Evolutionary conservation across 2,329 filamentous ascomycete genomes (phyloP), one percentile per base, ranked within the genome.

Genomic region (Diaporthe aspalathi): DNA sequence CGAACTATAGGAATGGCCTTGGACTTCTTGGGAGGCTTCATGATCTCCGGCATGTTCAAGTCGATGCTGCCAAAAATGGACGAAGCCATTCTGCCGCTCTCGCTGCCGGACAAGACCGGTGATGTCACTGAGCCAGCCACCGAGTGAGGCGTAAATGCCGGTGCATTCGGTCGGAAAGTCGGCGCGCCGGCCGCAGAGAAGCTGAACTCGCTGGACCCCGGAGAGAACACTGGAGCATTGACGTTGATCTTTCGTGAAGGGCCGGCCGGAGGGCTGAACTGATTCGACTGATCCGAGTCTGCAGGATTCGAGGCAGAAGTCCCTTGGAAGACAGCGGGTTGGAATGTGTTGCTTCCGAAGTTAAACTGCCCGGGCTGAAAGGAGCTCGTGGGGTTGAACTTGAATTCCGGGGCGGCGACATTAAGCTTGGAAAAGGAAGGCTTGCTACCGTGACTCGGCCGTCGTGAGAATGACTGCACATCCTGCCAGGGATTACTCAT

Each of bases 331-430:
- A 83, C 81, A 9, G 83, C 75, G 6, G 88, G 85, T 75, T 90
- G 85, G 79, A 87, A 86, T 60, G 76, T 77, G 63, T 77, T 83
- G 50, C 79, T 80, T 27, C 83, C 81, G 73, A 89, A 89, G 49
- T 82, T 83, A 76, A 89, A 89, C 67, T 85, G 81, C 20, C 82
- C 79, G 43, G 86, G 84, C 47, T 85, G 83, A 76, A 89, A 90
- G 32, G 81, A 82, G 76, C 80, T 87, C 3, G 82, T 79, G 4
- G 88, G 88, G 73, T 89, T 89, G 81, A 95, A 95, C 76, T 92
- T 94, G 85, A 98, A 98, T 77, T 96, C 94, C 57, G 94, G 93
- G 0, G 95, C 95, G 73, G 92, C 90, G 38, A 97, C 94, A 76
- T 98, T 98, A 76, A 98, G 88, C 75, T 91, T 95, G 0, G 94